These are phyloP conservation scores for Fusarium foetens DNA, from an alignment of 2,329 filamentous ascomycete genomes.

Conservation along the genomic window DNA sequence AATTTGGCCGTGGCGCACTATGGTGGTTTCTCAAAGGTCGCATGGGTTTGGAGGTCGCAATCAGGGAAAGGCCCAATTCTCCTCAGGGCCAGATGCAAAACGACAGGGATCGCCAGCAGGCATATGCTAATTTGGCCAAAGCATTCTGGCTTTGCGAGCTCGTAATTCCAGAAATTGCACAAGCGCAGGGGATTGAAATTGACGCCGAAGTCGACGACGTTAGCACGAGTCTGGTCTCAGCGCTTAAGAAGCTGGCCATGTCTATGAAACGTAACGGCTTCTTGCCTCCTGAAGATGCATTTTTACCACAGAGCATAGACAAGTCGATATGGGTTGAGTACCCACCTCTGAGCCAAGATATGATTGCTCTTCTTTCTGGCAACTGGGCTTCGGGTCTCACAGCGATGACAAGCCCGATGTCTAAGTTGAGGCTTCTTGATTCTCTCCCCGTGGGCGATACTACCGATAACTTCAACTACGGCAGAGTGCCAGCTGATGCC, in stretches of 20 bases:
- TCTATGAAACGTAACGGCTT: constrained; percentile 89
- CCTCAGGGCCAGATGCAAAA: constrained; percentile 64
- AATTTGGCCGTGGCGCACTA: constrained; percentile 76
- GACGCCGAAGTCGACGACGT: constrained; percentile 63
- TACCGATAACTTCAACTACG: constrained; percentile 78
- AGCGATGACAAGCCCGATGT: constrained; percentile 58
- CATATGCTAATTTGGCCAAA: constrained; percentile 87
- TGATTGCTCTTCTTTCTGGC: constrained; percentile 75
- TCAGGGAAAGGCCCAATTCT: constrained; percentile 68
- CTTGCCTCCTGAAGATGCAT: constrained; percentile 74
- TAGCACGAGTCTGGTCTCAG: constrained; percentile 67
- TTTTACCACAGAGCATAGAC: constrained; percentile 81
- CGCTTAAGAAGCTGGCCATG: constrained; percentile 77
- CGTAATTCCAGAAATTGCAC: constrained; percentile 61
- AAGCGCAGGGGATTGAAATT: constrained; percentile 54
- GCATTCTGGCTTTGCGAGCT: constrained; percentile 80
- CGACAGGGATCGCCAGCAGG: constrained; percentile 73
- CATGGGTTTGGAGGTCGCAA: constrained; percentile 75
- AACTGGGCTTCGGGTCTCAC: constrained; percentile 62
- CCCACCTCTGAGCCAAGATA: constrained; percentile 76
- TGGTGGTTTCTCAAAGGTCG: constrained; percentile 95
- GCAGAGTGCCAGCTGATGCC: constrained; percentile 78
- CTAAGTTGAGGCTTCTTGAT: constrained; percentile 67
- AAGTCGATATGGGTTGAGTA: constrained; percentile 86
- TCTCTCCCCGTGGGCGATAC: constrained; percentile 83